phyloP scores from a whole-genome alignment of 306 rosid species.

The Notholithocarpus densiflorus region DNA sequence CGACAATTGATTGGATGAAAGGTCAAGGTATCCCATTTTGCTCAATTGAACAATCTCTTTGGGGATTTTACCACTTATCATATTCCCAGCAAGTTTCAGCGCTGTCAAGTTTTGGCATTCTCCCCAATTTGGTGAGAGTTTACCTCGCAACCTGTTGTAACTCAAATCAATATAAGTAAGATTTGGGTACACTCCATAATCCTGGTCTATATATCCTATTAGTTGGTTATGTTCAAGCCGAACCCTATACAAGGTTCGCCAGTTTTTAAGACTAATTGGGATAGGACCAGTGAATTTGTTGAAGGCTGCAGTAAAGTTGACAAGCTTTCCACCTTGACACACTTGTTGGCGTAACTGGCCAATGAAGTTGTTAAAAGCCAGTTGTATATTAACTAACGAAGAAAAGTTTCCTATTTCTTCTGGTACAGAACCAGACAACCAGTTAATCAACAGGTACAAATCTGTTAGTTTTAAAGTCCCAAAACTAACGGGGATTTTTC shows the following conservation, averaged over 20 bases:
- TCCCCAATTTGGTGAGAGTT: conserved; percentile 22
- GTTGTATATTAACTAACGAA: conserved; percentile 23
- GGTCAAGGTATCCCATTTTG: conserved; percentile 23
- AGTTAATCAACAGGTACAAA: conserved; percentile 11
- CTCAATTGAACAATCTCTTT: conserved; percentile 14
- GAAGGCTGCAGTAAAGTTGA: conserved; percentile 25
- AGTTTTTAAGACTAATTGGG: conserved; percentile 24
- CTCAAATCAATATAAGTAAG: conserved; percentile 32
- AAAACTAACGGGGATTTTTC: conserved; percentile 14
- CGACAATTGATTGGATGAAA: background rate
- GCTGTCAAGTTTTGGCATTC: conserved; percentile 22
- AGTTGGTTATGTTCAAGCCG: conserved; percentile 26
- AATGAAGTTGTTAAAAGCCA: conserved; percentile 29
- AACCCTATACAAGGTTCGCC: conserved; percentile 20
- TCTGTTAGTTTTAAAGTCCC: conserved; percentile 16
- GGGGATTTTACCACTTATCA: conserved; percentile 12
- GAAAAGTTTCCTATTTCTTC: conserved; percentile 21
- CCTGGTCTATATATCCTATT: conserved; percentile 20
- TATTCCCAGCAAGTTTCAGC: conserved; percentile 14
- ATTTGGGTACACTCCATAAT: conserved; percentile 32
- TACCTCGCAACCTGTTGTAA: conserved; percentile 21
- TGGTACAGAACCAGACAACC: conserved; percentile 18
- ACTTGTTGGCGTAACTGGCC: conserved; percentile 32
- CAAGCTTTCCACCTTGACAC: conserved; percentile 28
- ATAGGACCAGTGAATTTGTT: conserved; percentile 29